A percentile compares a stretch with the other conserved stretches of the same genome.
These are phyloP conservation scores for Hsuehochloa calcarea DNA, from an alignment of 176 grass and related monocot genomes.

Conservation along the genomic window DNA sequence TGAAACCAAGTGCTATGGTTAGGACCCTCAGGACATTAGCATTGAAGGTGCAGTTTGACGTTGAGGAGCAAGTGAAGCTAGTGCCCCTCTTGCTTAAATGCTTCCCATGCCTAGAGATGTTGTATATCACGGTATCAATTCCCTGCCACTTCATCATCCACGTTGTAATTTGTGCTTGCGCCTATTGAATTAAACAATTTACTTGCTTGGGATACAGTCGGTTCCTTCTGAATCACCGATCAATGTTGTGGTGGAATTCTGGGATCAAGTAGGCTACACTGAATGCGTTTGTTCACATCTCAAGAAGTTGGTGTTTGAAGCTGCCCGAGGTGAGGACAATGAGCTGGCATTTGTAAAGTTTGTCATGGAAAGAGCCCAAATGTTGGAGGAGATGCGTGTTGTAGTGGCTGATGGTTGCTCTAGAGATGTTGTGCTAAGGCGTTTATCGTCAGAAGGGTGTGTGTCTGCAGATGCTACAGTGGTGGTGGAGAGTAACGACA, in stretches of 20 bases:
- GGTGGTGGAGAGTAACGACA: constrained; percentile 21
- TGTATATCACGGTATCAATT: constrained; percentile 46
- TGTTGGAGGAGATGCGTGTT: constrained; percentile 48
- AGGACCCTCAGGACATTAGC: constrained; percentile 43
- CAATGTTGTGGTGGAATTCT: constrained; percentile 31
- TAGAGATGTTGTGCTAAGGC: constrained; percentile 37
- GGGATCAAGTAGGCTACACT: constrained; percentile 50
- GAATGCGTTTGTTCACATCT: constrained; percentile 49
- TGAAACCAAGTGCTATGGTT: constrained; percentile 46
- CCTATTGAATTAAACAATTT: neutral
- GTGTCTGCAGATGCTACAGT: constrained; percentile 44
- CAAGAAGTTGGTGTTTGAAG: constrained; percentile 45
- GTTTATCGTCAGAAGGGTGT: constrained; percentile 35
- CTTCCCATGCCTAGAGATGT: constrained; percentile 53
- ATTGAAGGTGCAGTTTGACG: constrained; percentile 43
- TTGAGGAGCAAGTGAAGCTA: constrained; percentile 47
- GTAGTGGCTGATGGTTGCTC: constrained; percentile 36
- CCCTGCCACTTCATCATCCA: neutral
- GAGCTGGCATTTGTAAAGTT: constrained; percentile 48
- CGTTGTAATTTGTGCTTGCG: neutral
- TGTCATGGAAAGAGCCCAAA: constrained; percentile 52
- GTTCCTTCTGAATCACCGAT: constrained; percentile 28
- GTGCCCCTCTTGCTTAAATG: constrained; percentile 48
- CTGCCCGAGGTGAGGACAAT: constrained; percentile 30
- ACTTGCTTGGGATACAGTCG: constrained; percentile 37